phyloP scores from a whole-genome alignment of 352 stramenopile genomes.

The Salisapilia sapeloensis region DNA sequence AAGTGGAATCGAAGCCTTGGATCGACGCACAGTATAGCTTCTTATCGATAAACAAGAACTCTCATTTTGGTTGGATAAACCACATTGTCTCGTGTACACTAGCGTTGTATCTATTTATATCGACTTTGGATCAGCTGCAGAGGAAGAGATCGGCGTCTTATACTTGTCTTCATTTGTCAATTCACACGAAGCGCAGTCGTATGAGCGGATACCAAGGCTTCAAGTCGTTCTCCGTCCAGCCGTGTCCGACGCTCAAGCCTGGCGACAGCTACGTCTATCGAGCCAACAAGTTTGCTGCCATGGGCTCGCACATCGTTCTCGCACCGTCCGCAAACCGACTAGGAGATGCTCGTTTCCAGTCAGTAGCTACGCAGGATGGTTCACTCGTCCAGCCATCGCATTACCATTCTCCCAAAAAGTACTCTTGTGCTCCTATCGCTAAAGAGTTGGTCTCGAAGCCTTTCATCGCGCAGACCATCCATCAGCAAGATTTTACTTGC shows the following conservation, averaged over 20 bases:
- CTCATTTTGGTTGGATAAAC: no score
- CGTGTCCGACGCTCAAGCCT: conserved; percentile 58
- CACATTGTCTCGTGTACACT: no score
- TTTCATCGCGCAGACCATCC: conserved; percentile 43
- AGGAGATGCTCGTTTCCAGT: conserved; percentile 30
- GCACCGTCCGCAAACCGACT: conserved; percentile 35
- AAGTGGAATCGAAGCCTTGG: no score
- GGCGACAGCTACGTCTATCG: conserved; percentile 47
- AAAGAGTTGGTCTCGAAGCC: conserved; percentile 14
- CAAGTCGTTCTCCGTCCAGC: conserved; percentile 42
- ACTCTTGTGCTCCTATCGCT: conserved; percentile 28
- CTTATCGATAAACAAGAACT: no score
- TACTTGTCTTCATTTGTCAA: no score
- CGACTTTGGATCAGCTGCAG: no score
- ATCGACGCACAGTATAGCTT: no score
- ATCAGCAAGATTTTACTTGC: conserved; percentile 37
- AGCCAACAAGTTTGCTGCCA: conserved; percentile 61
- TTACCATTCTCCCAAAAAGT: conserved; percentile 45
- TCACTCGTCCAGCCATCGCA: conserved; percentile 26
- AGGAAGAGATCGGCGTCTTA: no score
- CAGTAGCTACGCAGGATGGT: conserved; percentile 19
- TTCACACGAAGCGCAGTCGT: no score
- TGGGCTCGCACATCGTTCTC: conserved; percentile 51
- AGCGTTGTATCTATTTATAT: no score
- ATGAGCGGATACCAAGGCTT: conserved; percentile 67